Base-by-base conservation (phyloP, 805 yeast species). In the Candida dajiaensis region DNA sequence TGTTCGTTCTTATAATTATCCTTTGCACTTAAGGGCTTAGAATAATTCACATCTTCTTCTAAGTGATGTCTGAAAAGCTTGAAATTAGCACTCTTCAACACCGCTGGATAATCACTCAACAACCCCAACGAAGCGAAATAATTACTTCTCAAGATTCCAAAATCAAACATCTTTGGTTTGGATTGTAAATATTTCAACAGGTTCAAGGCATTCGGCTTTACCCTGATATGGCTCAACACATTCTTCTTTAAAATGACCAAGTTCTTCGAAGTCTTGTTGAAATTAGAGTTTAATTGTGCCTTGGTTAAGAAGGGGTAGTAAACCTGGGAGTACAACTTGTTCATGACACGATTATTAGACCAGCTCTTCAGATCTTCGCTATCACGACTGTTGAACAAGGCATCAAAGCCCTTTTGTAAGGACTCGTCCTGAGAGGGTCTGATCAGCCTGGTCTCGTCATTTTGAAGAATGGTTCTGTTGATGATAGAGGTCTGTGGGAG, bases 221-320 rank as follows among this genome's bases (percentile, higher is more conserved):
- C 16, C 19, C 50, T 38, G 2, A 43, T 22, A 33, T 53, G 53
- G 22, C 47, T 43, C 16, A 42, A 22, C 13, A 44, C 20, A 29
- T 26, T 31, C 6, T 38, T 20, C 42, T 48, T 48, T 18, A 54
- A 36, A 12, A 36, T 26, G 3, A 42, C 31, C 2, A 47, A 7
- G 9, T 38, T 38, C 6, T 29, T 39, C 4, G 37, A 19, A 8
- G 33, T 22, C 22, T 50, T 46, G n/a, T 42, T 45, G 36, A 57
- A 54, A 39, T 42, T 45, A 4, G 38, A 22, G 8, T 38, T 20
- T 15, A 57, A 20, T 19, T 52, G 47, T 9, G 20, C 25, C 39
- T 53, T 47, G n/a, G 41, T 44, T 35, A 57, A 26, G 26, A 57
- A 57, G 0, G 60, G 59, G 36, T 50, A 45, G 41, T 57, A 57